Base-by-base conservation (phyloP, 2,329 filamentous ascomycete genomes). In the Dactylellina cionopaga region DNA sequence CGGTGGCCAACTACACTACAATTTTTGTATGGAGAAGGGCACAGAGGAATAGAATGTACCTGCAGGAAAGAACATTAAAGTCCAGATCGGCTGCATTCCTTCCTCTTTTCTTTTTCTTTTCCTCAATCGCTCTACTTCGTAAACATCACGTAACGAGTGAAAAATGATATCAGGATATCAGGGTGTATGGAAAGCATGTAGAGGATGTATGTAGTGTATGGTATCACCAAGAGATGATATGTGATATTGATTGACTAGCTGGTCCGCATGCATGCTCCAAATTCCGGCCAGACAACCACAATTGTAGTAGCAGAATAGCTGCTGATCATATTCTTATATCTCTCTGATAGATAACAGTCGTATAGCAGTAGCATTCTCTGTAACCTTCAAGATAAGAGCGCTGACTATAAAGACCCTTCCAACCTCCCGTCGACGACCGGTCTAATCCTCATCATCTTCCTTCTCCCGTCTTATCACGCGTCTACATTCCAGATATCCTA, bases 11-110 rank as follows among this genome's bases (percentile, higher is more conserved):
- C n/a, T n/a, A n/a, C n/a, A n/a, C n/a, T n/a, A n/a, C n/a, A n/a
- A n/a, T n/a, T n/a, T n/a, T n/a, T n/a, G 37, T 29, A 51, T 43
- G 37, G 51, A 41, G 25, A 43, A 39, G 22, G 24, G 25, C 27
- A 5, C 27, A 29, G 41, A 5, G 31, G 17, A 6, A n/a, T 3
- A 24, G 17, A 24, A 71, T 49, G 66, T 71, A 71, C 66, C 66
- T 71, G 58, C 66, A 69, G 64, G 13, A 43, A 49, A 22, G 11
- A 29, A 58, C 24, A 41, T 2, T 15, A 24, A 43, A 29, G 44
- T n/a, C 19, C 35, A 19, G 43, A 56, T 71, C 58, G 46, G 43
- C 56, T 71, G 65, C 58, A 71, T 71, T 60, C 46, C 43, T 17
- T 43, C 15, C 9, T 39, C 37, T 47, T 47, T 5, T 27, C 56